Base-by-base conservation (phyloP, 202 grass and related monocot genomes). In the Elaeis oleifera region DNA sequence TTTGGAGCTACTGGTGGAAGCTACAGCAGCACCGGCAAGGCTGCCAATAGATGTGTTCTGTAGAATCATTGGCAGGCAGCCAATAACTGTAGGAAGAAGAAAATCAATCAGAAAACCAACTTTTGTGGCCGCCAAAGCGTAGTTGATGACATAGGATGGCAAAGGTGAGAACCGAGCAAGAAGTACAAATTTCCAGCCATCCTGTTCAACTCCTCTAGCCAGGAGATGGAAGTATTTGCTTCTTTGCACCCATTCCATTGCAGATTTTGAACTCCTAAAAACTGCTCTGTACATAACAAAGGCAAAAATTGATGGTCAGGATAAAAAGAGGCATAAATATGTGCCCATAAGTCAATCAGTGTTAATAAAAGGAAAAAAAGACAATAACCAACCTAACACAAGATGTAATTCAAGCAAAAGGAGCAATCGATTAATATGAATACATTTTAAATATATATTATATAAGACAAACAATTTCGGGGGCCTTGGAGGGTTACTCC, bases 1-100 rank as follows among this genome's bases (percentile, higher is more conserved):
- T 61, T 90, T 74, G 56, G 88, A 86, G 67, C 75, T 76, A 64
- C 80, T 78, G 19, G 74, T 69, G 2, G 88, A 90, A 55, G 84
- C 79, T 67, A 90, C 79, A 18, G 94, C 94, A 58, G 82, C 80
- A 26, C 88, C 82, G 14, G 94, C 94, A 63, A 97, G 88, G 71
- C 88, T 92, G 71, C 90, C 88, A n/a, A 92, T 79, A 9, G 94
- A 97, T 58, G 87, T 84, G 72, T 97, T 97, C 81, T 97, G 94
- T 60, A 97, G 80, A 72, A 97, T 97, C 94, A 97, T 97, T 4
- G 88, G 94, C 44, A 97, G 81, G 69, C 88, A 92, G 16, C 94
- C 94, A 0, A 86, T 51, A 77, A 97, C 64, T 57, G 94, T 97
- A 53, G 94, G 94, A 71, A 97, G 66, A 61, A 97, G 94, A 79